Evolutionary conservation across 2,329 filamentous ascomycete genomes (phyloP).

Genomic region (Balansia obtecta): DNA sequence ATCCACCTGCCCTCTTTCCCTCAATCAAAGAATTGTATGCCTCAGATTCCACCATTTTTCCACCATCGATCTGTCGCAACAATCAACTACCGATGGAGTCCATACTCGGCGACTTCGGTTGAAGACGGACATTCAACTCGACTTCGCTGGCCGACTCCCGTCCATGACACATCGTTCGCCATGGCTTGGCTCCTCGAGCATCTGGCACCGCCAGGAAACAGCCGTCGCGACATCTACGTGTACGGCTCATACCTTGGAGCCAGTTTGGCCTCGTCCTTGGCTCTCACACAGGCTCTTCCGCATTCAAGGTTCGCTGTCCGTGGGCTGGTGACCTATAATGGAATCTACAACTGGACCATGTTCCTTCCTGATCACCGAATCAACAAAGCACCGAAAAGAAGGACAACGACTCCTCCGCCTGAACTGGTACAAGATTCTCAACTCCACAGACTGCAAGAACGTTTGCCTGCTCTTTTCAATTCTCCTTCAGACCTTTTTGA

Average conservation of each 20-base stretch:
- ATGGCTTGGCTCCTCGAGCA: slow-evolving; percentile 40
- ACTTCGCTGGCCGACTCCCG: slow-evolving; percentile 39
- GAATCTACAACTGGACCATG: slow-evolving; percentile 52
- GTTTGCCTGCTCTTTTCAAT: slow-evolving; percentile 32
- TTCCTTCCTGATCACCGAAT: slow-evolving; percentile 41
- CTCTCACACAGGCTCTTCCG: slow-evolving; percentile 40
- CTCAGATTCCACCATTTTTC: slow-evolving; percentile 28
- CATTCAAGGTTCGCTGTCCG: slow-evolving; percentile 33
- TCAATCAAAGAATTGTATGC: slow-evolving; percentile 13
- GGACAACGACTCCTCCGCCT: slow-evolving; percentile 8
- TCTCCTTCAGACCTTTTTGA: slow-evolving; percentile 41
- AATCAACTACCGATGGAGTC: slow-evolving; percentile 48
- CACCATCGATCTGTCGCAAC: slow-evolving; percentile 33
- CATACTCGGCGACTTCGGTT: slow-evolving; percentile 9
- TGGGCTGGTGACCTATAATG: slow-evolving; percentile 44
- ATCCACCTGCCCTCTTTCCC: slow-evolving; percentile 43
- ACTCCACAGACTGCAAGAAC: slow-evolving; percentile 24
- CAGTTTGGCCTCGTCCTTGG: slow-evolving; percentile 41
- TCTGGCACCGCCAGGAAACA: slow-evolving; percentile 23
- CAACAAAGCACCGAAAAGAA: slow-evolving; percentile 18
- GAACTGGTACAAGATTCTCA: slow-evolving; percentile 20
- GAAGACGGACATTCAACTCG: slow-evolving; percentile 10
- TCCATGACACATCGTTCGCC: slow-evolving; percentile 42
- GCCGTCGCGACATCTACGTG: slow-evolving; percentile 28
- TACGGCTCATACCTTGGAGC: slow-evolving; percentile 48